These are phyloP conservation scores for Penicillium sp. DNA, from an alignment of 2,329 filamentous ascomycete species.

Conservation along the genomic window DNA sequence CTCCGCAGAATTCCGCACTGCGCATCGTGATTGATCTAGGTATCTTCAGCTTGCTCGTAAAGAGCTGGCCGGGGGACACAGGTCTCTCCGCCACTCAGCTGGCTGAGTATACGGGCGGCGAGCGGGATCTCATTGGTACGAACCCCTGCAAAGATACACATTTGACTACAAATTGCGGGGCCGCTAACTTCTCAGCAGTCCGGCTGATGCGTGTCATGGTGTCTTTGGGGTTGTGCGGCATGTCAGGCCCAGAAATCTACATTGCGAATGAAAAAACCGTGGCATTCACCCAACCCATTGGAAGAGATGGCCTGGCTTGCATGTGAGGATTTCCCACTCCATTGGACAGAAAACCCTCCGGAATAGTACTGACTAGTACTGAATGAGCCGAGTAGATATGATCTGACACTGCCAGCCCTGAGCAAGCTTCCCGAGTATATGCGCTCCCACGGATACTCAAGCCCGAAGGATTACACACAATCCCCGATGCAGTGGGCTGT, in stretches of 20 bases:
- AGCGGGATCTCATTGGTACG: conserved; percentile 33
- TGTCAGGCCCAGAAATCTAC: conserved; percentile 23
- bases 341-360: neutral
- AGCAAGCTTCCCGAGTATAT: conserved; percentile 35
- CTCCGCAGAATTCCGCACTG: conserved; percentile 36
- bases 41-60: conserved; percentile 30
- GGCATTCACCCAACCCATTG: conserved; percentile 29
- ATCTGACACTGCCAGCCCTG: conserved; percentile 34
- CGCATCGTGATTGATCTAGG: conserved; percentile 32
- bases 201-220: conserved; percentile 34
- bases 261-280: conserved; percentile 28
- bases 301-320: conserved; percentile 31
- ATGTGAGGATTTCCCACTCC: conserved; percentile 19
- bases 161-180: neutral
- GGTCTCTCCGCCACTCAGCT: conserved; percentile 31
- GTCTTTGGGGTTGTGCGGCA: conserved; percentile 29
- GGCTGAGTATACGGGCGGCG: conserved; percentile 29
- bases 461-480: conserved; percentile 29
- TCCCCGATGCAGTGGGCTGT: conserved; percentile 37
- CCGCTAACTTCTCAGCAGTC: conserved; percentile 17
- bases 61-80: conserved; percentile 14
- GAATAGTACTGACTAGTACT: neutral
- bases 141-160: neutral
- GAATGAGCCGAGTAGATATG: conserved; percentile 14
- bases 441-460: conserved; percentile 25